Evolutionary conservation across 352 stramenopile genomes (phyloP), one percentile per base, ranked within the genome.

Genomic region (Phytophthora pseudosyringae): DNA sequence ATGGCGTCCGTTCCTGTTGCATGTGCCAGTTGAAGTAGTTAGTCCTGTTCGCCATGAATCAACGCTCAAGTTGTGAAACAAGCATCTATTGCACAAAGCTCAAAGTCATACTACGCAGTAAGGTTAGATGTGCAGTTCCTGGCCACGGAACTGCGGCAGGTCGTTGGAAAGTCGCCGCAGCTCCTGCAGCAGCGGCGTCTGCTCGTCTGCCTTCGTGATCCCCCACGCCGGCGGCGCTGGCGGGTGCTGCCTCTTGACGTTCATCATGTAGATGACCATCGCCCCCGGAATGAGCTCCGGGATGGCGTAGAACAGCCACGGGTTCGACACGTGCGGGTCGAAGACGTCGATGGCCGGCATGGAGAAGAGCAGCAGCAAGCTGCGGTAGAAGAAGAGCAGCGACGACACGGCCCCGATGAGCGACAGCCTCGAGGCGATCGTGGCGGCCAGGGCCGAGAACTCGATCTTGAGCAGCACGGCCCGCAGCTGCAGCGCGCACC

Each of bases 241-340:
- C 15, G 54, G 59, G 6, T 61, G 58, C 40, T 70, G 66, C 13
- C 57, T 51, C 69, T 93, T 91, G 52, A 91, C 83, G 13, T 84
- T 84, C 85, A 93, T 93, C 81, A 88, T 90, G 51, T 80, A 86
- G 41, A 93, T 89, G 25, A 93, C 85, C 41, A 93, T 66, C 11
- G 78, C 59, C 26, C 82, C 85, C 3, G 85, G 85, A 31, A 91
- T 69, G 47, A 93, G 78, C 70, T 93, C 82, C 0, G 81, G 80
- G 38, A 93, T 66, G 12, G 85, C 83, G 69, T 93, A 93, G 55
- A 90, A 89, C 13, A 93, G 47, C 85, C 85, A 91, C 61, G 76
- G 78, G 48, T 89, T 90, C 13, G 81, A 76, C n/a, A 76, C 64
- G 60, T 90, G 80, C 45, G 81, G 80, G 53, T 93, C 80, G 64